phyloP scores from a whole-genome alignment of 495 filamentous ascomycete species.

The Trichoderma asperelloides region DNA sequence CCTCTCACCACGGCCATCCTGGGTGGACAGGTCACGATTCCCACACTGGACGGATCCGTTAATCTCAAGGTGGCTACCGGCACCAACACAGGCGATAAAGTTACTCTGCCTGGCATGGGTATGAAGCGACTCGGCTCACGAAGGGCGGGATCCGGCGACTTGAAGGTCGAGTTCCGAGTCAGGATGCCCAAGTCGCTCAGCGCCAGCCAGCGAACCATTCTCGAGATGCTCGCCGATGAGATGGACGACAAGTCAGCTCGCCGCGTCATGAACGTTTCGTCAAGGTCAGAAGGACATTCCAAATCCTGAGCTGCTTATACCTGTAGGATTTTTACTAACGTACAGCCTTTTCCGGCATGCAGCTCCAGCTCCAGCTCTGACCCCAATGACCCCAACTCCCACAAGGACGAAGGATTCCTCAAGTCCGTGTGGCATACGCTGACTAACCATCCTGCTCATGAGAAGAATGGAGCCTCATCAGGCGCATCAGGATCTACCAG shows the following conservation, averaged over 20 bases:
- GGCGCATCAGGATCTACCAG: slow-evolving; percentile 20
- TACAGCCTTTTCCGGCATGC: not conserved
- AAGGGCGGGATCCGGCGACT: slow-evolving; percentile 58
- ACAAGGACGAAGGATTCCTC: slow-evolving; percentile 75
- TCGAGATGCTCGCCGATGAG: slow-evolving; percentile 95
- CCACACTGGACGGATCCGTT: slow-evolving; percentile 83
- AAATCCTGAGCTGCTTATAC: not conserved
- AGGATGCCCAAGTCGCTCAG: slow-evolving; percentile 88
- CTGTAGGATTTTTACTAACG: slow-evolving; percentile 4
- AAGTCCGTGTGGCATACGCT: slow-evolving; percentile 85
- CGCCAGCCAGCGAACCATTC: slow-evolving; percentile 76
- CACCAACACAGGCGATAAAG: slow-evolving; percentile 84
- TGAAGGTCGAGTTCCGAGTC: slow-evolving; percentile 91
- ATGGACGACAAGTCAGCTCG: slow-evolving; percentile 85
- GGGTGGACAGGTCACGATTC: slow-evolving; percentile 80
- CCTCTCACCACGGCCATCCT: slow-evolving; percentile 89
- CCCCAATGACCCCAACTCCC: slow-evolving; percentile 29
- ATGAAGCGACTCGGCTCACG: slow-evolving; percentile 69
- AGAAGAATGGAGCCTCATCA: slow-evolving; percentile 18
- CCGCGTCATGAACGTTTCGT: slow-evolving; percentile 64
- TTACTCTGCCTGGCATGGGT: slow-evolving; percentile 78
- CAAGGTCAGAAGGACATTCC: slow-evolving; percentile 20
- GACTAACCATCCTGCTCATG: slow-evolving; percentile 60
- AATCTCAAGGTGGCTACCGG: slow-evolving; percentile 82
- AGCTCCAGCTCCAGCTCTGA: not conserved